Percentiles rank a stretch among this genome's conserved stretches.
phyloP scores from a whole-genome alignment of 2,329 filamentous ascomycete species.

The Harringtonia lauricola region DNA sequence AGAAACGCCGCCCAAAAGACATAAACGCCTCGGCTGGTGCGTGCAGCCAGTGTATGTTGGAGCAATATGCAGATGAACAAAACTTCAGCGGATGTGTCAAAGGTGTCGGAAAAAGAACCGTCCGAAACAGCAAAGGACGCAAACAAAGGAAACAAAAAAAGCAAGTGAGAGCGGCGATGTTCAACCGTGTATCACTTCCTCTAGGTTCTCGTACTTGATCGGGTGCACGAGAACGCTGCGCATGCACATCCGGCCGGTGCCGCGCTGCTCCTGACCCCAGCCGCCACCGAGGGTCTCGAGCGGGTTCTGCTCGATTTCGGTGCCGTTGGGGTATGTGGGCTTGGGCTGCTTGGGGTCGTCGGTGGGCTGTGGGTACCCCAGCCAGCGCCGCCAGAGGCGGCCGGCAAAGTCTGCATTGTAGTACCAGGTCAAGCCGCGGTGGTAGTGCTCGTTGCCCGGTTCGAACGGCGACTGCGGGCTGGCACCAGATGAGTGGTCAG shows the following conservation, averaged over 20 bases:
- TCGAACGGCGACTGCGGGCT: constrained; percentile 51
- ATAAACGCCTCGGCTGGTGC: no score
- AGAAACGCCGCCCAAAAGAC: background rate
- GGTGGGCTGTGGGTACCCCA: constrained; percentile 42
- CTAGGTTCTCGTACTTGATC: constrained; percentile 51
- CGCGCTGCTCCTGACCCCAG: constrained; percentile 33
- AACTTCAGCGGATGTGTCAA: no score
- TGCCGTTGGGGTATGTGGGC: constrained; percentile 26
- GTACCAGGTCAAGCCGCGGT: constrained; percentile 74
- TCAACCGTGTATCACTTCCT: constrained; percentile 6
- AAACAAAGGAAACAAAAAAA: background rate
- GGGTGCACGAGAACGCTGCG: constrained; percentile 74
- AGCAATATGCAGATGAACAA: no score
- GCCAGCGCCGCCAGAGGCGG: constrained; percentile 70
- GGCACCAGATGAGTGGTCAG: constrained; percentile 52
- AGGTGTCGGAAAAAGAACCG: background rate
- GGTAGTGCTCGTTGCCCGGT: constrained; percentile 65
- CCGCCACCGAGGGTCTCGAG: constrained; percentile 29
- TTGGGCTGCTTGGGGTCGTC: constrained; percentile 7
- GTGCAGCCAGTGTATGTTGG: no score
- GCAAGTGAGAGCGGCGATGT: background rate
- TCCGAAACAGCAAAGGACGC: constrained; percentile 20
- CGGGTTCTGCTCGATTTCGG: constrained; percentile 17
- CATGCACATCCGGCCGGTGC: constrained; percentile 62
- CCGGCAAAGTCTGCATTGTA: constrained; percentile 70